Conservation (phyloP, 768 basidiomycete species). For the Chalciporus sphaerocephalus region DNA sequence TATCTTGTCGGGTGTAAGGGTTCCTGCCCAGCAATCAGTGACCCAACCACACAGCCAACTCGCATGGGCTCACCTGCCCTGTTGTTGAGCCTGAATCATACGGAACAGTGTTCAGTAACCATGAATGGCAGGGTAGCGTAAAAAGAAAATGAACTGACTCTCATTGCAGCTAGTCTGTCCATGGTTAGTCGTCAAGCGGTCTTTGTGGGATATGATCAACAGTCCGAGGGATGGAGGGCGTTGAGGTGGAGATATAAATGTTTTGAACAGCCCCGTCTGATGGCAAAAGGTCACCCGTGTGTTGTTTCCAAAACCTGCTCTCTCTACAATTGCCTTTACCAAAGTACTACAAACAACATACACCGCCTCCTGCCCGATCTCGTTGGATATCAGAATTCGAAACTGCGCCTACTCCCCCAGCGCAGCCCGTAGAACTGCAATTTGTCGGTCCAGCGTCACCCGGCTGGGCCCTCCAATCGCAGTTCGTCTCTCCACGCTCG, state of each 20-base stretch:
- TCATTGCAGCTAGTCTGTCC: conserved; percentile 87
- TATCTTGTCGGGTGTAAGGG: conserved; percentile 67
- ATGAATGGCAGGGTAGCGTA: background rate
- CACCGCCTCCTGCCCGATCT: background rate
- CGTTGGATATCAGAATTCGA: too few species aligned
- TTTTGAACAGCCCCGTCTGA: background rate
- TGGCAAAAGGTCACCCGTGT: too few species aligned
- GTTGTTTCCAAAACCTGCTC: too few species aligned
- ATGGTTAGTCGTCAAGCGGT: conserved; percentile 59
- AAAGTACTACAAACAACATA: background rate
- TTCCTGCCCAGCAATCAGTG: conserved; percentile 40
- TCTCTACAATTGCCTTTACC: background rate
- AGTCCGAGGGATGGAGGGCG: background rate
- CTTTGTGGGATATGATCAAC: conserved; percentile 14
- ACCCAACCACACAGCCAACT: conserved; percentile 2
- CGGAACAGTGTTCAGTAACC: conserved; percentile 6
- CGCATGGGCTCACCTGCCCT: conserved; percentile 48
- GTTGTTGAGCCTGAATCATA: conserved; percentile 59
- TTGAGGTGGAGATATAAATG: too few species aligned
- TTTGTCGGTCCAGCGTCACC: conserved; percentile 81
- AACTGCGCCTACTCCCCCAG: conserved; percentile 28
- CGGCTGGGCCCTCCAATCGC: conserved; percentile 90
- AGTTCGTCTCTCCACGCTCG: conserved; percentile 86
- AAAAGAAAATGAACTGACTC: conserved; percentile 42
- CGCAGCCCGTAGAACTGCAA: conserved; percentile 64